Evolutionary conservation across 2,329 filamentous ascomycete species (phyloP).

Genomic region (Fusarium verticillioides): DNA sequence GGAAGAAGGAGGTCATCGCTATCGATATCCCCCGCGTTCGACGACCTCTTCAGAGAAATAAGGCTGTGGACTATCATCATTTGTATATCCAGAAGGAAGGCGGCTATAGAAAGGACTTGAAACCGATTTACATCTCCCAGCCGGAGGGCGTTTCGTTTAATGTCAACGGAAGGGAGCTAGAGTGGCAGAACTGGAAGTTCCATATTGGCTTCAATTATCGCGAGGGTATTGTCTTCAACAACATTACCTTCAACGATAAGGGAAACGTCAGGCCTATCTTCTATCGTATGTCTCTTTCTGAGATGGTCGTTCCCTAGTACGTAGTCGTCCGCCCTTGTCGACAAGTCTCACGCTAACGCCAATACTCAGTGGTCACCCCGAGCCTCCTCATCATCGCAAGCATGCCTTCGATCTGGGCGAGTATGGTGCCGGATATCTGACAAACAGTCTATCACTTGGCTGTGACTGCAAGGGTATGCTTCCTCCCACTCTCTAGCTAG

Average conservation of each 20-base stretch:
- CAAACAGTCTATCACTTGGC: constrained; percentile 78
- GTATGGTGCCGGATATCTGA: constrained; percentile 86
- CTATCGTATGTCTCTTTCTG: constrained; percentile 87
- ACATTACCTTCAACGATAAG: constrained; percentile 91
- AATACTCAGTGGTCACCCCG: constrained; percentile 69
- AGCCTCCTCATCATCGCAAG: constrained; percentile 82
- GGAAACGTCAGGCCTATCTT: constrained; percentile 81
- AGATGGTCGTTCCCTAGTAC: constrained; percentile 90
- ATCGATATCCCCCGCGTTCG: constrained; percentile 86
- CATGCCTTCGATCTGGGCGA: constrained; percentile 85
- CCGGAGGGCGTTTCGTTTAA: constrained; percentile 90
- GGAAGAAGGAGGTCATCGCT: constrained; percentile 80
- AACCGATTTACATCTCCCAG: constrained; percentile 88
- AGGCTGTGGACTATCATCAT: constrained; percentile 83
- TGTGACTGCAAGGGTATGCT: constrained; percentile 85
- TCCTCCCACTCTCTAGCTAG: rapidly evolving
- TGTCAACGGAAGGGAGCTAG: constrained; percentile 74
- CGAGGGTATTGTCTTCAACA: constrained; percentile 89
- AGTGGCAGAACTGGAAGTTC: constrained; percentile 94
- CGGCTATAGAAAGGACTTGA: constrained; percentile 81
- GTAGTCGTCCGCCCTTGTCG: rapidly evolving
- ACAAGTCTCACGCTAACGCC: background rate
- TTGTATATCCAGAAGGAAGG: constrained; percentile 76
- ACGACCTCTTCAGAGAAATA: constrained; percentile 73
- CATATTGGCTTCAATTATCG: constrained; percentile 96